Conservation (phyloP, 345 rosid species). For the Brassica nigra region DNA sequence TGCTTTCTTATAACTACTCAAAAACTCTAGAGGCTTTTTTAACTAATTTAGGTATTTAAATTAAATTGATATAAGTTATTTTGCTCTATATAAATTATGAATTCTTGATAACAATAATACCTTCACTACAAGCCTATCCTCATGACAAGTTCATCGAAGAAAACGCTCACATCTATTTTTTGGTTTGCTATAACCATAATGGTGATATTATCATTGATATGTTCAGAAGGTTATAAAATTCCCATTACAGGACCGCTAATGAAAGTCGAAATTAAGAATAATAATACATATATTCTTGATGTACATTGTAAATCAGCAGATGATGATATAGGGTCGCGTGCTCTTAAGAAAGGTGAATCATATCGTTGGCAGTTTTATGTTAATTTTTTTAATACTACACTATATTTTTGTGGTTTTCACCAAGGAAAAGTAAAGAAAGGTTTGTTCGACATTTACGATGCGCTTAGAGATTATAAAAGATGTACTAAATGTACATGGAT, state of each 20-base stretch:
- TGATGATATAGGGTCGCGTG: neutral
- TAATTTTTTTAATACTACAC: neutral
- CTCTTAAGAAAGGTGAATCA: neutral
- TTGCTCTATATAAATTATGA: neutral
- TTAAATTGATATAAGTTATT: neutral
- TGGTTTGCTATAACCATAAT: neutral
- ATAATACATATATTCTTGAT: neutral
- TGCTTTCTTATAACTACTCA: neutral
- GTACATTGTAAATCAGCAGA: slow-evolving; percentile 1
- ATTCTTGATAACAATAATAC: neutral
- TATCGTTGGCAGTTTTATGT: neutral
- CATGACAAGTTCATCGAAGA: neutral
- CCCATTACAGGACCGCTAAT: neutral
- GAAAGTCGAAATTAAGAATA: neutral
- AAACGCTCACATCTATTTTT: neutral
- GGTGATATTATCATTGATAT: neutral
- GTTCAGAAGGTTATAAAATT: neutral
- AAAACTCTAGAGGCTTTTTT: neutral
- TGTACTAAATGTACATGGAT: slow-evolving; percentile 1
- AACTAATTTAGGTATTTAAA: neutral
- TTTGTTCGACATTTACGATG: neutral
- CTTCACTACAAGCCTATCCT: neutral
- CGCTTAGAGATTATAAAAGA: neutral
- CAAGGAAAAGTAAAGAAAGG: neutral
- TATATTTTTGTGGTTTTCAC: neutral